phyloP scores from a whole-genome alignment of 2,329 filamentous ascomycete genomes.

The Pseudogymnoascus sp. region DNA sequence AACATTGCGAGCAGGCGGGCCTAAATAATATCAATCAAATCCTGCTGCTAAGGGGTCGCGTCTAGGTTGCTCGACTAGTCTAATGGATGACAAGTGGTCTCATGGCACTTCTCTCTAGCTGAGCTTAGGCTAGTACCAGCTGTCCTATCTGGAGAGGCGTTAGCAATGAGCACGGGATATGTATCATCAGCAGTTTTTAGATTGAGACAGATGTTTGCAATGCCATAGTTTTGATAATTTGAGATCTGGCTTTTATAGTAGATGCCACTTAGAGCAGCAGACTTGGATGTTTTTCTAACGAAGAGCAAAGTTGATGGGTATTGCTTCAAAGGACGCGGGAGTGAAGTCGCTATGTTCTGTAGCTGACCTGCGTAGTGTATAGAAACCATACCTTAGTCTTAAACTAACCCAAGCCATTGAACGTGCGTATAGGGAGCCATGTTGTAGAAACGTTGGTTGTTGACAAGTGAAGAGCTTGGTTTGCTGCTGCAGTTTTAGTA shows the following conservation, averaged over 20 bases:
- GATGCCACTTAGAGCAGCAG: conserved; percentile 11
- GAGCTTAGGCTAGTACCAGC: conserved; percentile 9
- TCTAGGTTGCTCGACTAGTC: conserved; percentile 11
- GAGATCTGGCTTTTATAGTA: conserved; percentile 14
- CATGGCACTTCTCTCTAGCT: conserved; percentile 12
- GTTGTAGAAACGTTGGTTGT: neutral
- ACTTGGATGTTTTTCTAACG: conserved; percentile 14
- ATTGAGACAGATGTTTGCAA: conserved; percentile 16
- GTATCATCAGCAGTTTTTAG: conserved; percentile 11
- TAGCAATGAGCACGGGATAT: conserved; percentile 16
- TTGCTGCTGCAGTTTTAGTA: neutral
- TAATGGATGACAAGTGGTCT: conserved; percentile 12
- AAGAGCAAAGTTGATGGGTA: conserved; percentile 15
- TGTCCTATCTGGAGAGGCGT: conserved; percentile 12
- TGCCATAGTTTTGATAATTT: conserved; percentile 14
- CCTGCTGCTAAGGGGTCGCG: neutral
- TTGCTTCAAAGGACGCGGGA: conserved; percentile 15
- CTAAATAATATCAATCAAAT: conserved; percentile 12
- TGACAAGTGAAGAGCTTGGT: neutral
- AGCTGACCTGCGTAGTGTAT: conserved; percentile 14
- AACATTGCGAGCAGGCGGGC: conserved; percentile 19
- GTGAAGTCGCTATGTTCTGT: conserved; percentile 12
- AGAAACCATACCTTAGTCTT: neutral
- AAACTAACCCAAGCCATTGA: neutral
- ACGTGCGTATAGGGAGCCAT: neutral